Evolutionary conservation across 1,284 basidiomycete genomes (phyloP).

Genomic region (Heterobasidion irregulare): DNA sequence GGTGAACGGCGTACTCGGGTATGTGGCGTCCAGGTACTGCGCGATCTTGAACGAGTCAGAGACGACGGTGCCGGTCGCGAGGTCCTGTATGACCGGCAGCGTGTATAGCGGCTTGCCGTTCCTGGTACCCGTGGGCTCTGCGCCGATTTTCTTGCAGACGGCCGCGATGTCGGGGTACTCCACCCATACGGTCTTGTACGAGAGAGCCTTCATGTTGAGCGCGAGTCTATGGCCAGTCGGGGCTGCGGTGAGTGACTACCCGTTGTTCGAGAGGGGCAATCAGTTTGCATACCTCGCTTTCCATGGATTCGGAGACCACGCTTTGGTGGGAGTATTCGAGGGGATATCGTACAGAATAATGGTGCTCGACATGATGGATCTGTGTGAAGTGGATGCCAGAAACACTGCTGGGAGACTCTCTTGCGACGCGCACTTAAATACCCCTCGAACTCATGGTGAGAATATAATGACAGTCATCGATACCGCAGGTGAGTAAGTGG

Average conservation of each 20-base stretch:
- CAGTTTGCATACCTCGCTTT: slow-evolving; percentile 14
- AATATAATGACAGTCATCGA: too few species aligned
- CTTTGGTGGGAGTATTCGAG: background rate
- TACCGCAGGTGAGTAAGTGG: too few species aligned
- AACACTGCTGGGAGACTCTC: too few species aligned
- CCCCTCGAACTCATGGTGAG: too few species aligned
- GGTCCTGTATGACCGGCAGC: slow-evolving; percentile 19
- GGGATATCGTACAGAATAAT: background rate
- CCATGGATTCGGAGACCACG: slow-evolving; percentile 17
- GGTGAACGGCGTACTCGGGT: slow-evolving; percentile 20
- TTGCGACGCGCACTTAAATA: too few species aligned
- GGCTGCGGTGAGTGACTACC: background rate
- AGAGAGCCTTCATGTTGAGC: slow-evolving; percentile 25
- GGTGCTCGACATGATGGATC: background rate
- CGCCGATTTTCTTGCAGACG: slow-evolving; percentile 19
- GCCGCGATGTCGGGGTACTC: slow-evolving; percentile 27
- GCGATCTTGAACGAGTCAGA: slow-evolving; percentile 24
- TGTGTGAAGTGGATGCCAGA: too few species aligned
- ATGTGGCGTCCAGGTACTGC: slow-evolving; percentile 24
- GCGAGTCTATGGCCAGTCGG: background rate
- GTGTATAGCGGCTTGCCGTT: slow-evolving; percentile 16
- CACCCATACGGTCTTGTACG: slow-evolving; percentile 27
- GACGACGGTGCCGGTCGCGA: slow-evolving; percentile 14
- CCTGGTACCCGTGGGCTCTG: slow-evolving; percentile 13
- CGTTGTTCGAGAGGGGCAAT: background rate